Evolutionary conservation across 2,329 filamentous ascomycete genomes (phyloP).

Genomic region (Alternaria sp.): DNA sequence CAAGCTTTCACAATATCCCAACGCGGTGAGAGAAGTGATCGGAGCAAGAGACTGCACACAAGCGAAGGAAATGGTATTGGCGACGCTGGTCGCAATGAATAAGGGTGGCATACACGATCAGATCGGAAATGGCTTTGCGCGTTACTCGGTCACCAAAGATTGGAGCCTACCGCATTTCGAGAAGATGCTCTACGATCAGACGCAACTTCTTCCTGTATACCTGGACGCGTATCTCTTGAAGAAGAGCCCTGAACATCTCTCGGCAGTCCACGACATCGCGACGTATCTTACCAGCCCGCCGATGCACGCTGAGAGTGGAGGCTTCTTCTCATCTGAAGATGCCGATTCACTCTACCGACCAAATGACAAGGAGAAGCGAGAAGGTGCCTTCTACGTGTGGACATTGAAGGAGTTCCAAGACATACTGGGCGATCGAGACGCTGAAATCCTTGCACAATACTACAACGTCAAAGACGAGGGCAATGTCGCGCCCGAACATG

Average conservation of each 20-base stretch:
- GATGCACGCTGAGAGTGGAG: constrained; percentile 72
- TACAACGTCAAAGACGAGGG: constrained; percentile 86
- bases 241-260: constrained; percentile 74
- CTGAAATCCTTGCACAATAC: constrained; percentile 78
- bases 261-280: constrained; percentile 80
- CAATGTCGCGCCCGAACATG: constrained; percentile 82
- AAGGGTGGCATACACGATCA: constrained; percentile 76
- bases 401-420: constrained; percentile 84
- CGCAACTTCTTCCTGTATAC: constrained; percentile 82
- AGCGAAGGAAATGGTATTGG: constrained; percentile 79
- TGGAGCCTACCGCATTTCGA: constrained; percentile 97
- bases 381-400: constrained; percentile 96
- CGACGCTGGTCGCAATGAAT: constrained; percentile 81
- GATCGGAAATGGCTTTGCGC: constrained; percentile 78
- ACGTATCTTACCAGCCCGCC: constrained; percentile 82
- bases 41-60: constrained; percentile 77
- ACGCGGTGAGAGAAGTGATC: constrained; percentile 83
- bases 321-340: constrained; percentile 87
- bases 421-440: constrained; percentile 73
- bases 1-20: constrained; percentile 74
- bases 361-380: constrained; percentile 81
- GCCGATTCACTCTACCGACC: constrained; percentile 81
- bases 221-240: constrained; percentile 82
- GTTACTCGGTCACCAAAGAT: constrained; percentile 88
- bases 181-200: constrained; percentile 95